These are phyloP conservation scores for Avena sativa DNA, from an alignment of 176 grass and related monocot genomes.

Conservation along the genomic window DNA sequence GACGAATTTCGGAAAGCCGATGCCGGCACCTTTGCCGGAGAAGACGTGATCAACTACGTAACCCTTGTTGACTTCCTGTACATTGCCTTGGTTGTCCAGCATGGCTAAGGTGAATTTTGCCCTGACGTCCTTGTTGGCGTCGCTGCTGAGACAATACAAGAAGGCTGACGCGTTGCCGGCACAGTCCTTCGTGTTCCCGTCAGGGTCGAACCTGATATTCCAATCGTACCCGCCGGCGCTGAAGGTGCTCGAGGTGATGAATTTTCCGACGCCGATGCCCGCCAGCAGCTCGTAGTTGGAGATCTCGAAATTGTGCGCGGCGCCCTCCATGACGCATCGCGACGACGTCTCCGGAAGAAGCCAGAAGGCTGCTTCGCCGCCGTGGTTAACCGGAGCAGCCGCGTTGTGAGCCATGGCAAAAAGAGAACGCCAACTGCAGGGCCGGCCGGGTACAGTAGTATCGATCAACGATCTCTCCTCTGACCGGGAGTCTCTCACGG, in stretches of 20 bases:
- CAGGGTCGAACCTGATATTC: constrained; percentile 33
- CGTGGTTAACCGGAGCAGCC: too few species aligned
- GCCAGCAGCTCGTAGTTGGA: constrained; percentile 23
- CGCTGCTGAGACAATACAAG: constrained; percentile 11
- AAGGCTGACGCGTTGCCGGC: constrained; percentile 24
- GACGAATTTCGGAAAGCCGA: not conserved
- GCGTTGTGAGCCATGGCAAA: too few species aligned
- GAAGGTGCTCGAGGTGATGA: constrained; percentile 36
- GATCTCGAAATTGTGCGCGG: constrained; percentile 37
- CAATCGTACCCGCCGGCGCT: constrained; percentile 44
- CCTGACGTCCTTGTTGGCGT: not conserved
- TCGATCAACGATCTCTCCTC: too few species aligned
- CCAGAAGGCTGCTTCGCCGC: too few species aligned
- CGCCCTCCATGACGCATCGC: constrained; percentile 14
- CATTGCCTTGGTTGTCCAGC: not conserved
- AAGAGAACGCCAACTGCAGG: too few species aligned
- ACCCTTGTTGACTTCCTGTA: not conserved
- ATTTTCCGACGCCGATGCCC: constrained; percentile 15
- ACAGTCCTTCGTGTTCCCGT: not conserved
- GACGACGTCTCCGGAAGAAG: constrained; percentile 17
- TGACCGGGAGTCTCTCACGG: too few species aligned
- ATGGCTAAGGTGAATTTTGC: constrained; percentile 20
- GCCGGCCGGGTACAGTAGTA: too few species aligned
- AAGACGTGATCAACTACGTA: not conserved
- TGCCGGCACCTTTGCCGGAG: not conserved